These are phyloP conservation scores for Aciculosporium take DNA, from an alignment of 2,329 filamentous ascomycete genomes.

Conservation along the genomic window DNA sequence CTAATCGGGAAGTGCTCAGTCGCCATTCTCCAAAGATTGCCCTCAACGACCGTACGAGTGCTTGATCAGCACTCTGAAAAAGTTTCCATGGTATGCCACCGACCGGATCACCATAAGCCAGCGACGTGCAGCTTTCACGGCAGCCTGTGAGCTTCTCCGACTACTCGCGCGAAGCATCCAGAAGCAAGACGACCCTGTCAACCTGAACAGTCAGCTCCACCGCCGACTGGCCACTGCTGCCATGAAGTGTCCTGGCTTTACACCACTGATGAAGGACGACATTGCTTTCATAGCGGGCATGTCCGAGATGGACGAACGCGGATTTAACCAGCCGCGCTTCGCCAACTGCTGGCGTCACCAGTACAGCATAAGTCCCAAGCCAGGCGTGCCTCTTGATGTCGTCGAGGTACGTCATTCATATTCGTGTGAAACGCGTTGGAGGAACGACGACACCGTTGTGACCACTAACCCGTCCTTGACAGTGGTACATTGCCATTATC, in stretches of 20 bases:
- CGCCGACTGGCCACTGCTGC: slow-evolving; percentile 37
- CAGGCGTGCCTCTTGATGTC: slow-evolving; percentile 33
- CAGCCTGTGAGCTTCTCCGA: slow-evolving; percentile 33
- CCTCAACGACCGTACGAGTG: slow-evolving; percentile 52
- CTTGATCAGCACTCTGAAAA: slow-evolving; percentile 47
- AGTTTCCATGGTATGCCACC: slow-evolving; percentile 49
- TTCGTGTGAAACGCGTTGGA: too few species aligned
- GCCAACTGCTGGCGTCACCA: slow-evolving; percentile 37
- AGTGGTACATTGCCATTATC: slow-evolving; percentile 45
- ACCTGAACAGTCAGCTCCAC: slow-evolving; percentile 38
- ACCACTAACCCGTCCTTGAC: slow-evolving; percentile 8
- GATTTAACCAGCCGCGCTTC: slow-evolving; percentile 33
- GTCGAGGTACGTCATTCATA: slow-evolving; percentile 32
- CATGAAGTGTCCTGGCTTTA: slow-evolving; percentile 47
- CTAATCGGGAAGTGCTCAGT: slow-evolving; percentile 24
- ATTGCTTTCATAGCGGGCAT: slow-evolving; percentile 31
- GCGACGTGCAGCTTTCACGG: slow-evolving; percentile 36
- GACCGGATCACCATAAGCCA: slow-evolving; percentile 43
- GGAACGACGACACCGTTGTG: background rate
- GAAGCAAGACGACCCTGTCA: slow-evolving; percentile 23
- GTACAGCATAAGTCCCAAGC: slow-evolving; percentile 37
- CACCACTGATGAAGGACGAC: slow-evolving; percentile 45
- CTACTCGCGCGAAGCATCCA: slow-evolving; percentile 30
- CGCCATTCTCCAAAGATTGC: slow-evolving; percentile 44
- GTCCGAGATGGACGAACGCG: slow-evolving; percentile 18